Evolutionary conservation across 1,284 basidiomycete genomes (phyloP).

Genomic region (Ceratobasidium sp.): DNA sequence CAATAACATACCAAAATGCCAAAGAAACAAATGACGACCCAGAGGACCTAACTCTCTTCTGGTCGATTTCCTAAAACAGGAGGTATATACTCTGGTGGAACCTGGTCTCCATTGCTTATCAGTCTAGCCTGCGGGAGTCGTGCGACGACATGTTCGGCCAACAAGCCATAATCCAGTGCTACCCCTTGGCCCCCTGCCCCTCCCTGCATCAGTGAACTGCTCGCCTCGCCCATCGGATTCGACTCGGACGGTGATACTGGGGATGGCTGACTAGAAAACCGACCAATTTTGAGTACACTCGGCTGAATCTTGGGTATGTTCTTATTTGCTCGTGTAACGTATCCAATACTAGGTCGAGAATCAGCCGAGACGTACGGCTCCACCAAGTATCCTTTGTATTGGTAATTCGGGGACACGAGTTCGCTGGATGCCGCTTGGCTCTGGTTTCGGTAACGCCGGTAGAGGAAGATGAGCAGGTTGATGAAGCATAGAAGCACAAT

Average conservation of each 20-base stretch:
- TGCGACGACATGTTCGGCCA: constrained; percentile 3
- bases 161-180: neutral
- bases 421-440: neutral
- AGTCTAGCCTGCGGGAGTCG: neutral
- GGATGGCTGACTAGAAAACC: neutral
- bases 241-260: neutral
- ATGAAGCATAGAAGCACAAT: neutral
- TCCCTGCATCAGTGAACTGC: neutral
- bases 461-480: neutral
- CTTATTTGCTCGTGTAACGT: neutral
- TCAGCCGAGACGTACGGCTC: neutral
- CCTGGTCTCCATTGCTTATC: neutral
- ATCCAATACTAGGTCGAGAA: neutral
- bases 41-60: neutral
- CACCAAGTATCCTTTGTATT: neutral
- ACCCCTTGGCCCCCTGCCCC: neutral
- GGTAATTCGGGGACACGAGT: no score
- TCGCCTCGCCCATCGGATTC: neutral
- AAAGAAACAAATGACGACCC: no score
- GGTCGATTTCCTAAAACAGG: neutral
- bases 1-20: no score
- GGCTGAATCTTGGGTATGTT: neutral
- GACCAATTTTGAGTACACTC: neutral
- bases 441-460: neutral
- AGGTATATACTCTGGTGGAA: neutral